These are phyloP conservation scores for Astrothelium macrocarpum DNA, from an alignment of 495 filamentous ascomycete species.

Conservation along the genomic window DNA sequence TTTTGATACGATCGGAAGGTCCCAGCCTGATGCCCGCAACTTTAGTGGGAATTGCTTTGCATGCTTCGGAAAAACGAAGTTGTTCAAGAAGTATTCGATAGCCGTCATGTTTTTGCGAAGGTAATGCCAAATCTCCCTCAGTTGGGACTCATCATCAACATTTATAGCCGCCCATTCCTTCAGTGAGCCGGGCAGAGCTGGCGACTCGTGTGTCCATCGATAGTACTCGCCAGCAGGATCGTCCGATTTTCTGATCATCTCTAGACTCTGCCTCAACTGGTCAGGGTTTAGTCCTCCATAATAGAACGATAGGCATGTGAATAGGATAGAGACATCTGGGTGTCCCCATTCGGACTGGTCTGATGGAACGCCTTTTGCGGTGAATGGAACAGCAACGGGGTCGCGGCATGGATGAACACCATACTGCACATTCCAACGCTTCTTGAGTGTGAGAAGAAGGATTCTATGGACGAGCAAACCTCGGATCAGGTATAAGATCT, in stretches of 20 bases:
- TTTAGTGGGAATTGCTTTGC: constrained; percentile 56
- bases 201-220: constrained; percentile 31
- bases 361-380: constrained; percentile 57
- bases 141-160: constrained; percentile 40
- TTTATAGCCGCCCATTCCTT: constrained; percentile 48
- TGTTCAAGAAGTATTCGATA: constrained; percentile 55
- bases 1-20: constrained; percentile 39
- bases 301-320: constrained; percentile 65
- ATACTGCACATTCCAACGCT: constrained; percentile 61
- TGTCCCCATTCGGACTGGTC: constrained; percentile 63
- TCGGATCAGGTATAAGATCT: constrained; percentile 44
- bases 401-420: constrained; percentile 43
- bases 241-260: constrained; percentile 40
- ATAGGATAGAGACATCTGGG: constrained; percentile 57
- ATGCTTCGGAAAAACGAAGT: constrained; percentile 56
- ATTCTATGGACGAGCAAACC: constrained; percentile 52
- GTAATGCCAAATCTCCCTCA: constrained; percentile 40
- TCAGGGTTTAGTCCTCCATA: constrained; percentile 49
- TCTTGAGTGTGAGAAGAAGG: constrained; percentile 47
- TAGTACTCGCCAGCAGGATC: constrained; percentile 51
- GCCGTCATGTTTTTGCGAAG: constrained; percentile 43
- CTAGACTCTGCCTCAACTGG: constrained; percentile 38
- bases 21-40: constrained; percentile 62
- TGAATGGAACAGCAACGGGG: constrained; percentile 58
- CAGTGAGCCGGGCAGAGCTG: constrained; percentile 36